Base-by-base conservation (phyloP, 805 yeast species). In the Candida loeiensis region DNA sequence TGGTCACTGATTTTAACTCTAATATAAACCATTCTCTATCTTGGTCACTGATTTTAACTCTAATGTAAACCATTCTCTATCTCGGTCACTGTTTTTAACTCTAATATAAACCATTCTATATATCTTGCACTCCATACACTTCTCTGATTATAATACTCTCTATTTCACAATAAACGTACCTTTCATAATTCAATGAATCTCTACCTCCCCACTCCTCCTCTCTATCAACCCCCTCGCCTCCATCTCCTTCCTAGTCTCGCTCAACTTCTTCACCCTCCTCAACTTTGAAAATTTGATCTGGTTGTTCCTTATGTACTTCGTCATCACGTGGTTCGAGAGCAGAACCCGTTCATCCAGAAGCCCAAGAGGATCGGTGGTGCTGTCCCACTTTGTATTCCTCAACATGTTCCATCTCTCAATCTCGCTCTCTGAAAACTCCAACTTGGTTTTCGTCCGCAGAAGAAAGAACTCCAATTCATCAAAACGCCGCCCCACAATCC, bases 241-340 rank as follows among this genome's bases (percentile, higher is more conserved):
- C 33, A 38, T 38, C 22, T 27, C 37, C 36, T 31, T 22, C 18
- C 35, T 30, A 11, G 36, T 24, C 11, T 25, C 31, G 11, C 7
- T 16, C 35, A 27, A 32, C 25, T 27, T 26, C 19, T 20, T 15
- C 6, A 13, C 28, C 21, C 17, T 33, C 14, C 36, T 18, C 26
- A 36, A 36, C 39, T 22, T 15, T 27, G 24, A 9, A 22, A 37
- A 37, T 30, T 42, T 42, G 16, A 34, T 34, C 16, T 20, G 25
- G 25, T 46, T 46, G 15, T n/a, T 29, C 31, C 25, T 20, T 9
- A 20, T 36, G 32, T 44, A 37, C 28, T 19, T 22, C 6, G 15
- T 15, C 11, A 39, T 19, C 16, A 35, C 25, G 12, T 28, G 35
- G 13, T 25, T 17, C n/a, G 45, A 41, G 22, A 41, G 32, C 18